Conservation (phyloP, 805 yeast genomes). For the Wickerhamomyces queroliae region DNA sequence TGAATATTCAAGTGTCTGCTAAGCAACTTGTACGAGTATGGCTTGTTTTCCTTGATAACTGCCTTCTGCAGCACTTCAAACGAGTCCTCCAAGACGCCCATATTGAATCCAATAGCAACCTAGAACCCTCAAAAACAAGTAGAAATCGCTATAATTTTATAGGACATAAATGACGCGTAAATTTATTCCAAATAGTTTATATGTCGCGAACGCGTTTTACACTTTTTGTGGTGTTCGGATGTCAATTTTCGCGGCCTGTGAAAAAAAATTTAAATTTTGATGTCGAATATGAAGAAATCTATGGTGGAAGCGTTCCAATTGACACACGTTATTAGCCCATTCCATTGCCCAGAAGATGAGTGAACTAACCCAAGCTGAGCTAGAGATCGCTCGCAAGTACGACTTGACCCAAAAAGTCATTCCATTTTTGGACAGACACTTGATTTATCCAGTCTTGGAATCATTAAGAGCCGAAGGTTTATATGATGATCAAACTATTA, state of each 20-base stretch:
- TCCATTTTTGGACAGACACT: constrained; percentile 58
- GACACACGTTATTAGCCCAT: too few relatives aligned
- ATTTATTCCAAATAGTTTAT: too few relatives aligned
- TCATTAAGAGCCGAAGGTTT: constrained; percentile 35
- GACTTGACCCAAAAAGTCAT: constrained; percentile 50
- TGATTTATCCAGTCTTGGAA: constrained; percentile 48
- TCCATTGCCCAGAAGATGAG: too few relatives aligned
- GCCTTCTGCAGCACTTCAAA: constrained; percentile 2
- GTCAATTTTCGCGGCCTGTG: neutral
- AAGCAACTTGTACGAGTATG: constrained; percentile 35
- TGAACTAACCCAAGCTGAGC: constrained; percentile 25
- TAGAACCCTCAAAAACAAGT: neutral
- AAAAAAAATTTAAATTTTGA: constrained; percentile 1
- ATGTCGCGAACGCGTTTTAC: neutral
- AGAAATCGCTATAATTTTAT: too few relatives aligned
- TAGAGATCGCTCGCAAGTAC: constrained; percentile 39
- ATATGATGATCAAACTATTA: constrained; percentile 39
- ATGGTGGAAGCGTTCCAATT: too few relatives aligned
- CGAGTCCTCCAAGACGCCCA: constrained; percentile 7
- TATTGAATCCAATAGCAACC: too few relatives aligned
- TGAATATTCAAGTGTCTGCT: constrained; percentile 35
- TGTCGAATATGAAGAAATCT: too few relatives aligned
- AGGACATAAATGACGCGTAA: too few relatives aligned
- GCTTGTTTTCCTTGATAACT: constrained; percentile 10
- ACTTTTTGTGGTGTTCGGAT: neutral